Base-by-base conservation (phyloP, 1,139 yeast genomes). In the Kazachstania sp. region DNA sequence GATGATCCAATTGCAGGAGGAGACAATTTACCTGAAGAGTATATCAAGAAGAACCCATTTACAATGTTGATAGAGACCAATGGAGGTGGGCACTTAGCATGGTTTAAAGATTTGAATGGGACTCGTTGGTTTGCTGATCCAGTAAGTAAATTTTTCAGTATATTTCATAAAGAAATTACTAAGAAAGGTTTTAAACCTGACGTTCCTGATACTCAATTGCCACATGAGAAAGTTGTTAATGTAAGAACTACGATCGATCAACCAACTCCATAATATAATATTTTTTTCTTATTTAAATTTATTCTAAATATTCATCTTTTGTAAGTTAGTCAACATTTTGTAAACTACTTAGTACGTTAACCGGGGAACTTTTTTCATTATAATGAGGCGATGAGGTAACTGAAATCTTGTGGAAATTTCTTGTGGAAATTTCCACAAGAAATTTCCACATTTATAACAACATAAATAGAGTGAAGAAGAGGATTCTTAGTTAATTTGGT, bases 61-160 rank as follows among this genome's bases (percentile, higher is more conserved):
- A 67, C 78, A 20, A 64, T 73, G 44, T 60, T 80, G 66, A 67
- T 79, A 3, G 73, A 79, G 37, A 75, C 85, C 2, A 71, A 76
- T 30, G 64, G 73, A 37, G 88, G 88, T 32, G 86, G 86, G 1
- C 87, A 82, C 61, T 69, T 78, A 49, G 82, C 80, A 1, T 78
- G 82, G 82, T 77, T 76, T 53, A 51, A 49, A 35, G 71, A 70
- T 43, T 59, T 66, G 52, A 65, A 67, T 43, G 75, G 78, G 32
- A 64, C 63, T 13, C 69, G 86, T 53, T 82, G 87, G 87, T 72
- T 71, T 48, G 61, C 69, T 3, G 66, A 68, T n/a, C 77, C 77
- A 23, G 45, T 71, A 30, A 57, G 71, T 31, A 60, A 57, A 46
- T 59, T 71, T 23, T 49, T 72, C 37, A 55, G 52, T 9, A 57